Conservation (phyloP, 2,329 filamentous ascomycete species). For the Epichloe gansuensis region DNA sequence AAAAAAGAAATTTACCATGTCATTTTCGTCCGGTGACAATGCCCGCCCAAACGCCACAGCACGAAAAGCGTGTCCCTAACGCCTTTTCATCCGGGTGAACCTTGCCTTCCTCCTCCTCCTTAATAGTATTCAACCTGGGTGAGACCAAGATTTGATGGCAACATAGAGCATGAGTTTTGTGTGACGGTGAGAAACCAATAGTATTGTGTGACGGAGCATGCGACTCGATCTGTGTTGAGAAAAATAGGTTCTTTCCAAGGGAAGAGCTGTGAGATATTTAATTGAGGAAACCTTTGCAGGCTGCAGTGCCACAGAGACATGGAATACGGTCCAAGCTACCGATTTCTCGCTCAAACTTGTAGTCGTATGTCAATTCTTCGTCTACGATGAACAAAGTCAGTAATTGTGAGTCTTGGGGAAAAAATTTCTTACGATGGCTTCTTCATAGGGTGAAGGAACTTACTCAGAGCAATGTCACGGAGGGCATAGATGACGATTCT, state of each 20-base stretch:
- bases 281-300: constrained; percentile 98
- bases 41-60: constrained; percentile 7
- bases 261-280: constrained; percentile 31
- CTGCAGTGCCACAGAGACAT: constrained; percentile 88
- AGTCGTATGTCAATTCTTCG: constrained; percentile 98
- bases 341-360: constrained; percentile 98
- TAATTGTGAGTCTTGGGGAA: background rate
- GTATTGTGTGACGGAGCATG: background rate
- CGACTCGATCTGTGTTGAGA: background rate
- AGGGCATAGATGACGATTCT: constrained; percentile 98
- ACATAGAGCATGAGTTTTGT: background rate
- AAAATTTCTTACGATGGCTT: background rate
- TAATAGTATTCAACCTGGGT: too few species aligned
- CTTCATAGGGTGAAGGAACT: constrained; percentile 26
- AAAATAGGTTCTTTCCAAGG: background rate
- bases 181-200: background rate
- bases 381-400: constrained; percentile 43
- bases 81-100: background rate
- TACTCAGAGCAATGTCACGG: constrained; percentile 89
- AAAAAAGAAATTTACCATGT: background rate
- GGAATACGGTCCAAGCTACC: constrained; percentile 91
- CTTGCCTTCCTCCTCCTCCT: background rate
- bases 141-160: background rate
- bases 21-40: constrained; percentile 2
- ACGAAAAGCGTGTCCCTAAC: too few species aligned